These are phyloP conservation scores for Oropetium thomaeum DNA, from an alignment of 176 grass and related monocot species.

Conservation along the genomic window DNA sequence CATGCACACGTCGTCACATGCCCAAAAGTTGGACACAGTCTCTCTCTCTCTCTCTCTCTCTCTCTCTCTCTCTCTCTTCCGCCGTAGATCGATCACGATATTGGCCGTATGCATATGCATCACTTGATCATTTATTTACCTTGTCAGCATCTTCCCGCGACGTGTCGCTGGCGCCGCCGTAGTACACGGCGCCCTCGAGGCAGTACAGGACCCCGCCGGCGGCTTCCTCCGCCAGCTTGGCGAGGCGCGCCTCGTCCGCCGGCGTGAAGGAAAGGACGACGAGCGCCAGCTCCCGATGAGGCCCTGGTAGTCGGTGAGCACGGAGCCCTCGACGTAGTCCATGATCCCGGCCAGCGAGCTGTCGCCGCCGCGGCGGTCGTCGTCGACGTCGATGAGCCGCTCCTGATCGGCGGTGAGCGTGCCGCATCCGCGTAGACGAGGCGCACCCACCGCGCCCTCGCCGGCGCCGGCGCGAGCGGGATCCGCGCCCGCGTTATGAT, in stretches of 20 bases:
- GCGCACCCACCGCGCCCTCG: slow-evolving; percentile 48
- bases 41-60: too few species aligned
- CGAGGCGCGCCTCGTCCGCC: slow-evolving; percentile 9
- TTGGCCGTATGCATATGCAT: not conserved
- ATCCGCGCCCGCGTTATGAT: slow-evolving; percentile 70
- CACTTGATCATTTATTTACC: too few species aligned
- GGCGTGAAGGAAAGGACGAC: slow-evolving; percentile 36
- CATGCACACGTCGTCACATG: not conserved
- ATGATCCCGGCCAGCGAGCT: slow-evolving; percentile 33
- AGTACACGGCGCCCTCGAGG: slow-evolving; percentile 58
- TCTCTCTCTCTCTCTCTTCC: too few species aligned
- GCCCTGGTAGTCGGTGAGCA: slow-evolving; percentile 24
- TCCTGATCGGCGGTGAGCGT: slow-evolving; percentile 47
- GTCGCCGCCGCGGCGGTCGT: not conserved
- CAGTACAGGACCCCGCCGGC: slow-evolving; percentile 48
- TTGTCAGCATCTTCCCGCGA: slow-evolving; percentile 3
- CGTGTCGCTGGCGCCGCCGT: slow-evolving; percentile 25
- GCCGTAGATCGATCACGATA: not conserved
- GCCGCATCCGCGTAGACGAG: slow-evolving; percentile 45
- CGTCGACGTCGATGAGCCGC: slow-evolving; percentile 26
- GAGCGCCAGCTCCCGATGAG: slow-evolving; percentile 49
- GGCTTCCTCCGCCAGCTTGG: slow-evolving; percentile 16
- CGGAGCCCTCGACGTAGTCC: slow-evolving; percentile 63
- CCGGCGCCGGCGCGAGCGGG: slow-evolving; percentile 39
- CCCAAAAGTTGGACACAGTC: not conserved